phyloP scores from a whole-genome alignment of 495 filamentous ascomycete species.

The Apiosordaria backusii region DNA sequence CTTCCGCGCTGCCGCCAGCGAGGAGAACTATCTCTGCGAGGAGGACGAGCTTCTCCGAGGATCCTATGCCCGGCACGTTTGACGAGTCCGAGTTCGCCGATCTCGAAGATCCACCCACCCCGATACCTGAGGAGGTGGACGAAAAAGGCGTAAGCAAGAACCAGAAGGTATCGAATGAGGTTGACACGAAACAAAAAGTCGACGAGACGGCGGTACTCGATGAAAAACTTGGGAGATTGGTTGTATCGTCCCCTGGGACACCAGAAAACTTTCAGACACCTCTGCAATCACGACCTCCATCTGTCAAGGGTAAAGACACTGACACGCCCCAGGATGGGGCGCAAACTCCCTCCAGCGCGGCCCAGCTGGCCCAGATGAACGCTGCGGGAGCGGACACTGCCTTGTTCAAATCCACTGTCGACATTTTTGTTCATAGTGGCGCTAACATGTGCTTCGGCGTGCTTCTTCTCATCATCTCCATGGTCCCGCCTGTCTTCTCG shows the following conservation, averaged over 20 bases:
- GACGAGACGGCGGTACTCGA: slow-evolving; percentile 10
- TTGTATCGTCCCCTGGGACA: slow-evolving; percentile 1
- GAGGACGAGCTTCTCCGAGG: slow-evolving; percentile 25
- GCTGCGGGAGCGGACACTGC: slow-evolving; percentile 35
- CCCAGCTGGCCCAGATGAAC: slow-evolving; percentile 21
- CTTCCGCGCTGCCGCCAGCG: not conserved
- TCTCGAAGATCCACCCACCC: slow-evolving; percentile 15
- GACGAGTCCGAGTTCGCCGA: slow-evolving; percentile 35
- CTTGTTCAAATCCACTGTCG: slow-evolving; percentile 64
- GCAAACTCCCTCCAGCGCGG: not conserved
- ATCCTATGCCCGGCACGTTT: slow-evolving; percentile 37
- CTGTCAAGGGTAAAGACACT: not conserved
- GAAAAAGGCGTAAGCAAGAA: slow-evolving; percentile 24
- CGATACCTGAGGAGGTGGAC: slow-evolving; percentile 14
- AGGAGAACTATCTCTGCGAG: not conserved
- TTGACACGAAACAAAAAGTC: not conserved
- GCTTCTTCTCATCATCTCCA: slow-evolving; percentile 76
- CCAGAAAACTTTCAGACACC: not conserved
- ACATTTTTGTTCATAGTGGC: slow-evolving; percentile 85
- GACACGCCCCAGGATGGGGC: slow-evolving; percentile 6
- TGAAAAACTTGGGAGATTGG: slow-evolving; percentile 24
- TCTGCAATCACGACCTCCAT: not conserved
- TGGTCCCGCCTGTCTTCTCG: slow-evolving; percentile 86
- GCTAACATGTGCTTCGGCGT: slow-evolving; percentile 86
- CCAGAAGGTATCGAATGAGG: slow-evolving; percentile 27